phyloP scores from a whole-genome alignment of 371 early-diverging fungal genomes.

The Mucor plumbeus region DNA sequence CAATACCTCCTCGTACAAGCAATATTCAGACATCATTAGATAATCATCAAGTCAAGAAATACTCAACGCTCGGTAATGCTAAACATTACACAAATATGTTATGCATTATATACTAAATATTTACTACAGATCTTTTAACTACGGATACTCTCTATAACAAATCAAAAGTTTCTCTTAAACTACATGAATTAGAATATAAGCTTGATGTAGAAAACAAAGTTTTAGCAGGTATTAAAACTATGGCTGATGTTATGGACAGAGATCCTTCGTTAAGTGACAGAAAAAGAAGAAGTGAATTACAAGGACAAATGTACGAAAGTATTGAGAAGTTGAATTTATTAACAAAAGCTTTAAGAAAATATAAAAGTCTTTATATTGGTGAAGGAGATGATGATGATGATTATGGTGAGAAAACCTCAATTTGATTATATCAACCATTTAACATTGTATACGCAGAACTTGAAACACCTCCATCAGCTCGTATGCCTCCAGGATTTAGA shows the following conservation, averaged over 20 bases:
- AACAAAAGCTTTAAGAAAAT: constrained; percentile 81
- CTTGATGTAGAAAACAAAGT: constrained; percentile 92
- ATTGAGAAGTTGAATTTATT: constrained; percentile 83
- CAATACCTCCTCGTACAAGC: constrained; percentile 32
- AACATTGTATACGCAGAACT: constrained; percentile 32
- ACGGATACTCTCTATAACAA: constrained; percentile 78
- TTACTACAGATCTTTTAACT: constrained; percentile 66
- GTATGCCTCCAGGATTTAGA: constrained; percentile 70
- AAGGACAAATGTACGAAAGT: constrained; percentile 76
- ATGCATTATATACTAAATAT: background rate
- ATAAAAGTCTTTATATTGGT: constrained; percentile 81
- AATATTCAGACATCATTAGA: constrained; percentile 17
- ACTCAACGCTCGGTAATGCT: constrained; percentile 46
- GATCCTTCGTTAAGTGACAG: constrained; percentile 50
- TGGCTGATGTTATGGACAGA: constrained; percentile 59
- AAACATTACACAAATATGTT: background rate
- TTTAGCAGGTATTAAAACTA: constrained; percentile 72
- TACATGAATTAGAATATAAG: constrained; percentile 86
- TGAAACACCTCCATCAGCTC: constrained; percentile 56
- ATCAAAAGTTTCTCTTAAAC: constrained; percentile 86
- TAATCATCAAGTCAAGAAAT: constrained; percentile 34
- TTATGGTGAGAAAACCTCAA: constrained; percentile 31
- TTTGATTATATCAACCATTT: background rate
- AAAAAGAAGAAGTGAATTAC: constrained; percentile 65
- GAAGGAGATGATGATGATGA: constrained; percentile 76